These are phyloP conservation scores for Fusarium lateritium DNA, from an alignment of 2,329 filamentous ascomycete genomes.

Conservation along the genomic window DNA sequence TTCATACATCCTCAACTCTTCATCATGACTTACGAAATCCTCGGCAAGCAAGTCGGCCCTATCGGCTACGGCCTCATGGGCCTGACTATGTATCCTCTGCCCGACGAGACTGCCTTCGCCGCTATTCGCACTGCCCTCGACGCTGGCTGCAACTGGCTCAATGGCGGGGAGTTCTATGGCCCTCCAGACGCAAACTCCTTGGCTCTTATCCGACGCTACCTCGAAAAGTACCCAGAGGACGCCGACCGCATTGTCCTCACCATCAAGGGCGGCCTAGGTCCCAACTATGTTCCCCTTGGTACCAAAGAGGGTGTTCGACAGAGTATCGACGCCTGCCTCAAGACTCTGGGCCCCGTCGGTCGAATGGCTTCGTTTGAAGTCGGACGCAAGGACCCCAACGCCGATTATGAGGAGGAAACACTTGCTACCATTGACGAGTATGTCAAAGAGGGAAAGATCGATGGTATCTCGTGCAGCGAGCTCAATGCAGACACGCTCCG, in stretches of 20 bases:
- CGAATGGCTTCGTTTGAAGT: constrained; percentile 72
- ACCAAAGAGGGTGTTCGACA: constrained; percentile 66
- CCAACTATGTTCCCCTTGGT: constrained; percentile 60
- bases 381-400: constrained; percentile 67
- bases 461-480: constrained; percentile 63
- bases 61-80: constrained; percentile 50
- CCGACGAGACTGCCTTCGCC: constrained; percentile 61
- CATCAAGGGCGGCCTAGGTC: constrained; percentile 69
- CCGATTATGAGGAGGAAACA: constrained; percentile 62
- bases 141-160: constrained; percentile 63
- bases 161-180: constrained; percentile 75
- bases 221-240: constrained; percentile 72
- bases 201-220: constrained; percentile 71
- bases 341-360: constrained; percentile 56
- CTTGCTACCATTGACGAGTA: constrained; percentile 61
- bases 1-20: neutral
- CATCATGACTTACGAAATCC: constrained; percentile 46
- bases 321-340: constrained; percentile 68
- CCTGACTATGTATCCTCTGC: constrained; percentile 28
- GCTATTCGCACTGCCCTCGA: constrained; percentile 67
- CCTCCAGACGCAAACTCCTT: constrained; percentile 67
- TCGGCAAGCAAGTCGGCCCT: constrained; percentile 42
- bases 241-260: constrained; percentile 71
- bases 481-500: constrained; percentile 62
- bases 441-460: constrained; percentile 63